Conservation (phyloP, 2,329 filamentous ascomycete genomes). For the Claviceps africana region DNA sequence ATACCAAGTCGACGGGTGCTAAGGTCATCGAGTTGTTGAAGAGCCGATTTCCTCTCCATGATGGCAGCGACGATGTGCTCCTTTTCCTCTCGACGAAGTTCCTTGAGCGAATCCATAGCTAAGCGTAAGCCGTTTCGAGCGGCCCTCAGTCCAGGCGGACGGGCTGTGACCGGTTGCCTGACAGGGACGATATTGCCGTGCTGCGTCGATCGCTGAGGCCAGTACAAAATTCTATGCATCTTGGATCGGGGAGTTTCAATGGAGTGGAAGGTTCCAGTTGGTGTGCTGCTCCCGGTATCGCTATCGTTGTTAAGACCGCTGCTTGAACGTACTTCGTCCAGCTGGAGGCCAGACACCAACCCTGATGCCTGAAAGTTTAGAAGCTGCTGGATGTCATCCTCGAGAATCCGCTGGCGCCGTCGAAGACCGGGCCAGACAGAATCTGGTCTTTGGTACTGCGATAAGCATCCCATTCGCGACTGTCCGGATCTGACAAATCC, state of each 20-base stretch:
- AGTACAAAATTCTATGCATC: slow-evolving; percentile 28
- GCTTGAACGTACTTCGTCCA: slow-evolving; percentile 6
- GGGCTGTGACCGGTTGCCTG: slow-evolving; percentile 36
- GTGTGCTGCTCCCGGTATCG: slow-evolving; percentile 27
- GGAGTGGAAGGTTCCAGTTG: slow-evolving; percentile 26
- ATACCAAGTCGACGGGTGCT: slow-evolving; percentile 36
- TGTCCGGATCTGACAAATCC: slow-evolving; percentile 27
- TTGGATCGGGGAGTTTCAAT: slow-evolving; percentile 25
- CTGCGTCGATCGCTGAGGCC: slow-evolving; percentile 22
- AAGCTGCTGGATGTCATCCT: slow-evolving; percentile 32
- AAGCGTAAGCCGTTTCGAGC: slow-evolving; percentile 51
- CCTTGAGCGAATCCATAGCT: slow-evolving; percentile 48
- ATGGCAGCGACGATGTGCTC: slow-evolving; percentile 43
- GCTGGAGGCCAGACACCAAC: slow-evolving; percentile 24
- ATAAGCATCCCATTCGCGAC: slow-evolving; percentile 7
- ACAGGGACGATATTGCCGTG: slow-evolving; percentile 44
- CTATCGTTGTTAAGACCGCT: slow-evolving; percentile 20
- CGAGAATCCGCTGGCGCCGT: slow-evolving; percentile 30
- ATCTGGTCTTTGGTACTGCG: slow-evolving; percentile 16
- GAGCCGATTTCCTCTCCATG: slow-evolving; percentile 38
- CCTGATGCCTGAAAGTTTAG: slow-evolving; percentile 35
- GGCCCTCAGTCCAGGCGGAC: slow-evolving; percentile 41
- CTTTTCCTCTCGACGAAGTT: slow-evolving; percentile 56
- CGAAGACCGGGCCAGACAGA: slow-evolving; percentile 33
- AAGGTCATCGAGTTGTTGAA: slow-evolving; percentile 43